Evolutionary conservation across 176 grass and related monocot species (phyloP).

Genomic region (Aechmea fasciata): DNA sequence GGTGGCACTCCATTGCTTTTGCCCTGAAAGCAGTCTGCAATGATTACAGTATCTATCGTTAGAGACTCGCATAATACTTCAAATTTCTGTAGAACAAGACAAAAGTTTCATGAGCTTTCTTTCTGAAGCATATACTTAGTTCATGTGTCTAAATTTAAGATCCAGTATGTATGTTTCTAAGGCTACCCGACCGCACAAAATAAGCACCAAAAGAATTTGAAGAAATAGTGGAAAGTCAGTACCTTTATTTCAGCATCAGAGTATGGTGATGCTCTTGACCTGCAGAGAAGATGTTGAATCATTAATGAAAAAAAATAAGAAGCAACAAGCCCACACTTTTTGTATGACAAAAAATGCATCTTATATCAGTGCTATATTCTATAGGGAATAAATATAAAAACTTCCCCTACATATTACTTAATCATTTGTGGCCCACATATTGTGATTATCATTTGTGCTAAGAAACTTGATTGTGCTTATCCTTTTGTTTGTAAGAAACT

Average conservation of each 20-base stretch:
- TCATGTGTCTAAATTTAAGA: no score
- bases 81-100: no score
- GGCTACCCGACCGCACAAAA: background rate
- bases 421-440: background rate
- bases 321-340: background rate
- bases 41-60: slow-evolving; percentile 12
- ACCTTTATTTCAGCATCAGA: slow-evolving; percentile 96
- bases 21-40: slow-evolving; percentile 83
- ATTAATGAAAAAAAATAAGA: slow-evolving; percentile 13
- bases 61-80: background rate
- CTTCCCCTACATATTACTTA: background rate
- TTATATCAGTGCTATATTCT: background rate
- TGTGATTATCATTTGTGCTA: background rate
- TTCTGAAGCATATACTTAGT: no score
- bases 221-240: slow-evolving; percentile 1
- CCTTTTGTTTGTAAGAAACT: background rate
- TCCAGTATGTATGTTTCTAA: background rate
- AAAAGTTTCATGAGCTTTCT: no score
- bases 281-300: slow-evolving; percentile 22
- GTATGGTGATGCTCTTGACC: slow-evolving; percentile 64
- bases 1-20: slow-evolving; percentile 96
- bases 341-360: background rate
- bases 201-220: background rate
- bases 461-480: background rate
- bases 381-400: background rate